Evolutionary conservation across 208 protist genomes (phyloP), one percentile per base, ranked within the genome.

Genomic region (Leishmania arabica): DNA sequence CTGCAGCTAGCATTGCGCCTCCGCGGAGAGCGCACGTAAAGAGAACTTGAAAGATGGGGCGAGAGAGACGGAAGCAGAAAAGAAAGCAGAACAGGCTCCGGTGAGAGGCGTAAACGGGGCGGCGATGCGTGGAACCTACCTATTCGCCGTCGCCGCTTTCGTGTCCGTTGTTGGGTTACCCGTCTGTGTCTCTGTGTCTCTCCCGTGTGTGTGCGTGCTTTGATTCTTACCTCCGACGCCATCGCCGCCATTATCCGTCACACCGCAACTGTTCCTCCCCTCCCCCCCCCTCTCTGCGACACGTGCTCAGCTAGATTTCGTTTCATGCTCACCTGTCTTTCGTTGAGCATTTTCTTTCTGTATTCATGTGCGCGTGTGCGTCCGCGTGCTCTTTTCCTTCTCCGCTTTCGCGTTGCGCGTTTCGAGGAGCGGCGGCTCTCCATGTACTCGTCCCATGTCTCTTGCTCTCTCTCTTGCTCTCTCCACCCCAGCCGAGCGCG

Each of bases 1-100:
- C 97, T 99, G 75, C 98, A 99, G 88, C 95, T 99, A 40, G 99
- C 99, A 42, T 83, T 99, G 77, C 95, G 99, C 78, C 99, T 99
- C 77, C 96, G 99, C 85, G 99, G 99, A 49, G 99, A 98, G 31
- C 91, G 90, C 51, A 24, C 80, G 34, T 96, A 87, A 71, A 11
- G 40, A 37, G 42, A 45, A 2, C 27, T 21, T 73, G 62, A 68
- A 17, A 6, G 45, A 51, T 37, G 45, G 40, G 68, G 17, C 11
- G 68, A 31, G 40, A 73, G 37, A 21, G 68, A n/a, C 27, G 42
- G 68, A 17, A 42, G 62, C 15, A 15, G 9, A 17, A 0, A 42
- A 37, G 6, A 45, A 19, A 47, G 1, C 19, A 42, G 64, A 49
- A 47, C 19, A 37, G 40, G 65, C 2, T 24, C 0, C 24, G 24